Evolutionary conservation across 352 stramenopile genomes (phyloP), one percentile per base, ranked within the genome.

Genomic region (Nothophytophthora sp.): DNA sequence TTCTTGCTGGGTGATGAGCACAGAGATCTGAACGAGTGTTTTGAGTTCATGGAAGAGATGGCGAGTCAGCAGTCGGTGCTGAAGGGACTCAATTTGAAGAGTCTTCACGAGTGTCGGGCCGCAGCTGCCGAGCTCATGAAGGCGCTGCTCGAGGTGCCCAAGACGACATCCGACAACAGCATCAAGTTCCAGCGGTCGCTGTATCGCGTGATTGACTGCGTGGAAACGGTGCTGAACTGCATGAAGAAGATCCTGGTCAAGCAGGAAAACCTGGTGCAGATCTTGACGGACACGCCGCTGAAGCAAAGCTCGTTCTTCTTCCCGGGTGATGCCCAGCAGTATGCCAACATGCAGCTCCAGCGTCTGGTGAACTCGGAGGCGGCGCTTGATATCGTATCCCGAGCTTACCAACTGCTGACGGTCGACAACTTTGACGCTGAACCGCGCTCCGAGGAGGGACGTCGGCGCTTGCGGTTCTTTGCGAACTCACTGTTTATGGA

Each of bases 241-340:
- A 57, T 95, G 61, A 95, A 93, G 63, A 91, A 92, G 53, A 72
- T 95, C 8, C 23, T 93, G 16, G 68, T 56, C 1, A 95, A 95
- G 64, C 85, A 95, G 42, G 85, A 95, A 39, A 87, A 92, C 40
- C 59, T 95, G 22, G 66, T 95, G n/a, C 80, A 95, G 50, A 72
- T 93, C 20, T 50, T 95, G 24, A 95, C 88, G 39, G 76, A 95
- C 25, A 92, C 85, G 5, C 85, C 85, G 10, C 44, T 95, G 32
- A 93, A 93, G 50, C 81, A 83, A 23, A 91, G 84, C 63, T 95
- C 85, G 15, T 95, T 95, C 62, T 95, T 95, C 48, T 95, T 95
- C 59, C 85, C 85, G 11, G 85, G 81, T 6, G 82, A 89, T 47
- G 74, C 78, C 2, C 85, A 95, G 47, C 81, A 88, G 32, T 95